A percentile compares a stretch with the other conserved stretches of the same genome.
These are phyloP conservation scores for Plenodomus tracheiphilus DNA, from an alignment of 2,329 filamentous ascomycete genomes.

Conservation along the genomic window DNA sequence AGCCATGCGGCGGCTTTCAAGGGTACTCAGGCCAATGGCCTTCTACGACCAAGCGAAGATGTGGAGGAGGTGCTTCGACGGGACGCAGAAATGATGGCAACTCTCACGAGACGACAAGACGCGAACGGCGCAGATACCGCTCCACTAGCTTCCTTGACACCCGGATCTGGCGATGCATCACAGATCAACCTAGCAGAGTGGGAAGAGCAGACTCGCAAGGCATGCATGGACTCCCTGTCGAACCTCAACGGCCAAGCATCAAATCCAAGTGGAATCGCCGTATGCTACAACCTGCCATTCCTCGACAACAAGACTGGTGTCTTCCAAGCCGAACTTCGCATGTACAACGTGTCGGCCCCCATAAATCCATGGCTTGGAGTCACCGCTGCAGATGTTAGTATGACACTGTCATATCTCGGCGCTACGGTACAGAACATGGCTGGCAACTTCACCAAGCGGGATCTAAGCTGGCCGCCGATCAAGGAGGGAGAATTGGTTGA, in stretches of 20 bases:
- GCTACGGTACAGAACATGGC: constrained; percentile 48
- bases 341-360: constrained; percentile 70
- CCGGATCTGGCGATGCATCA: constrained; percentile 41
- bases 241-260: constrained; percentile 59
- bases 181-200: constrained; percentile 37
- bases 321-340: constrained; percentile 75
- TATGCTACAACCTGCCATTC: constrained; percentile 80
- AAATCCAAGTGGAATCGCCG: constrained; percentile 75
- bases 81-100: constrained; percentile 40
- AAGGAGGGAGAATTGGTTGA: constrained; percentile 33
- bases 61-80: constrained; percentile 39
- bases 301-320: constrained; percentile 68
- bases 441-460: constrained; percentile 36
- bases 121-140: constrained; percentile 30
- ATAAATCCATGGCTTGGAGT: constrained; percentile 52
- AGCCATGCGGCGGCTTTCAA: constrained; percentile 37
- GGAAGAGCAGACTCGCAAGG: constrained; percentile 48
- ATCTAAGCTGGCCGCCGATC: constrained; percentile 31
- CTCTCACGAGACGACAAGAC: constrained; percentile 42
- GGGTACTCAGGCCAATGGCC: constrained; percentile 23
- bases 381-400: constrained; percentile 44
- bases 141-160: constrained; percentile 37
- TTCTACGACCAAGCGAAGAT: constrained; percentile 34
- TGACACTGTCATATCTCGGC: constrained; percentile 48
- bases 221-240: constrained; percentile 63